Evolutionary conservation across 140 eudicot genomes (phyloP).

Genomic region (Bidens hawaiensis): DNA sequence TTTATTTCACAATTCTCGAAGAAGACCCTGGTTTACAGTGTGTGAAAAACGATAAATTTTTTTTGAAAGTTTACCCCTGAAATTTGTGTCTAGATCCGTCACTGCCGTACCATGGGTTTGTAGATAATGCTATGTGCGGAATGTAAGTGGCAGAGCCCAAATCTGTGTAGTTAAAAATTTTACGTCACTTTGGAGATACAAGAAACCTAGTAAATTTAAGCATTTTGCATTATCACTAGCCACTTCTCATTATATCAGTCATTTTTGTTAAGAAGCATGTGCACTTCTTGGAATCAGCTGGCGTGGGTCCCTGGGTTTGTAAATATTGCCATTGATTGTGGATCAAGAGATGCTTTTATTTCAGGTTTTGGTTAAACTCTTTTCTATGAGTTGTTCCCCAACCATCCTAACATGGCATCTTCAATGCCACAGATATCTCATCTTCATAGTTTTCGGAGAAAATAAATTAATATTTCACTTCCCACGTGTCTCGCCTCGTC

Average conservation of each 20-base stretch:
- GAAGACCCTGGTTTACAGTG: too few species aligned
- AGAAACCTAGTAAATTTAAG: too few species aligned
- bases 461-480: background rate
- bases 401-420: constrained; percentile 22
- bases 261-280: constrained; percentile 8
- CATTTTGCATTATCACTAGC: background rate
- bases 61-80: too few species aligned
- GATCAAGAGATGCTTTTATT: constrained; percentile 15
- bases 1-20: too few species aligned
- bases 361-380: constrained; percentile 10
- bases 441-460: constrained; percentile 10
- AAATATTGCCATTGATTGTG: constrained; percentile 18
- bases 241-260: background rate
- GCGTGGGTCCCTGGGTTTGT: constrained; percentile 12
- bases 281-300: constrained; percentile 13
- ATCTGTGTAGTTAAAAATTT: too few species aligned
- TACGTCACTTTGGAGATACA: background rate
- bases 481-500: constrained; percentile 13
- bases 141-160: too few species aligned
- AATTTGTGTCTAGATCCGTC: too few species aligned
- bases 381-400: constrained; percentile 23
- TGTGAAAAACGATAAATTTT: too few species aligned
- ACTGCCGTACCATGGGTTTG: too few species aligned
- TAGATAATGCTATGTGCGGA: too few species aligned
- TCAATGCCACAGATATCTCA: constrained; percentile 25